phyloP scores from a whole-genome alignment of 352 stramenopile species.

The Phytophthora europaea region DNA sequence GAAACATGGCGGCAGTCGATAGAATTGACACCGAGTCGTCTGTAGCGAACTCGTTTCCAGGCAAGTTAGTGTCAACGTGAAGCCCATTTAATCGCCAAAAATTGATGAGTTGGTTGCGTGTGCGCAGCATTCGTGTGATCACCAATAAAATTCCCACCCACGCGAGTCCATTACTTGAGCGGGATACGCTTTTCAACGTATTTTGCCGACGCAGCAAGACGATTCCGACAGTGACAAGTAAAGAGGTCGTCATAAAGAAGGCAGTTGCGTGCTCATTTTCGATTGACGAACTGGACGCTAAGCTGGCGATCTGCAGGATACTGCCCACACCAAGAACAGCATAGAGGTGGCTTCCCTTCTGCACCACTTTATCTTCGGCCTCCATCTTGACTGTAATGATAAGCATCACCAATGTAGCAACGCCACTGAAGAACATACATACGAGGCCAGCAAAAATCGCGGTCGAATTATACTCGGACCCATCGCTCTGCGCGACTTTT shows the following conservation, averaged over 20 bases:
- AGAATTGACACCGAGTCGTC: slow-evolving; percentile 88
- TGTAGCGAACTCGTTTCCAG: slow-evolving; percentile 77
- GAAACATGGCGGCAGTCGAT: slow-evolving; percentile 69
- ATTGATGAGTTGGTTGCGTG: slow-evolving; percentile 91
- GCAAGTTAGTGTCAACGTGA: slow-evolving; percentile 46
- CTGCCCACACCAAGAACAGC: slow-evolving; percentile 27
- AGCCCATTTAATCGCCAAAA: slow-evolving; percentile 83
- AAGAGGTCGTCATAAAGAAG: slow-evolving; percentile 78
- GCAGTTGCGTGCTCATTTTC: slow-evolving; percentile 91
- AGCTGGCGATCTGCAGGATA: slow-evolving; percentile 62
- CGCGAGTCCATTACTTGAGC: slow-evolving; percentile 7
- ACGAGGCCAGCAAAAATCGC: slow-evolving; percentile 51
- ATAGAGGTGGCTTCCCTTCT: slow-evolving; percentile 4
- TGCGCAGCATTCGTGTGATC: slow-evolving; percentile 68
- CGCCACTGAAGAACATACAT: slow-evolving; percentile 46
- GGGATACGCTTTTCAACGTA: background rate
- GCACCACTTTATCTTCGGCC: background rate
- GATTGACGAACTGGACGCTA: slow-evolving; percentile 88
- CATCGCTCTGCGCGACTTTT: slow-evolving; percentile 68
- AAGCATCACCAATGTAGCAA: slow-evolving; percentile 25
- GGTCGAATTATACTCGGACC: slow-evolving; percentile 75
- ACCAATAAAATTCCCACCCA: slow-evolving; percentile 49
- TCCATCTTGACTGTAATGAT: slow-evolving; percentile 12
- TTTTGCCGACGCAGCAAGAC: slow-evolving; percentile 30
- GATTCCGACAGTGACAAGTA: slow-evolving; percentile 40